Percentiles rank a stretch among this genome's conserved stretches.
phyloP scores from a whole-genome alignment of 257 asterid species.

The Rhazya stricta region DNA sequence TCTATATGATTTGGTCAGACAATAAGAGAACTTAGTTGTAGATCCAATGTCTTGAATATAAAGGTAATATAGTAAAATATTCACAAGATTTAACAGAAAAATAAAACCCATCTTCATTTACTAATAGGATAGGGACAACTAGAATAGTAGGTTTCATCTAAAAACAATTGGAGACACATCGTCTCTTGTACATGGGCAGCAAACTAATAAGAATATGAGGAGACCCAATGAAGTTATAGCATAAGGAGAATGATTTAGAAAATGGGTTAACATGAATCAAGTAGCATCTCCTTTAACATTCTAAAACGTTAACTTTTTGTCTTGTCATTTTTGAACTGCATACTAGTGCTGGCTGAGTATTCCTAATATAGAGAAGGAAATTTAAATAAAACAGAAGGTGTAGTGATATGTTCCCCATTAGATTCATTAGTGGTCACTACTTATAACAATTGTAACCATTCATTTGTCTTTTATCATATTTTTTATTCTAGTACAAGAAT shows the following conservation, averaged over 20 bases:
- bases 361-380: not conserved
- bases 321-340: not conserved
- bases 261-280: not conserved
- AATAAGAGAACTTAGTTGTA: not conserved
- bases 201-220: no score
- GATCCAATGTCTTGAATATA: not conserved
- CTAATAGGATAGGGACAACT: not conserved
- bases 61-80: not conserved
- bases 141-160: not conserved
- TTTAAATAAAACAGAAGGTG: not conserved
- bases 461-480: not conserved
- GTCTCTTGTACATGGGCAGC: not conserved
- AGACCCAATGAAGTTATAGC: not conserved
- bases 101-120: not conserved
- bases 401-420: not conserved
- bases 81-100: not conserved
- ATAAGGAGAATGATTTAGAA: not conserved
- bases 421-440: not conserved
- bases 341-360: not conserved
- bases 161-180: no score
- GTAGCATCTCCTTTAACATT: not conserved
- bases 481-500: not conserved
- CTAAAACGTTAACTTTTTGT: not conserved
- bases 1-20: not conserved
- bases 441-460: not conserved